Base-by-base conservation (phyloP, 2,329 filamentous ascomycete species). In the Aspergillus clavatus region DNA sequence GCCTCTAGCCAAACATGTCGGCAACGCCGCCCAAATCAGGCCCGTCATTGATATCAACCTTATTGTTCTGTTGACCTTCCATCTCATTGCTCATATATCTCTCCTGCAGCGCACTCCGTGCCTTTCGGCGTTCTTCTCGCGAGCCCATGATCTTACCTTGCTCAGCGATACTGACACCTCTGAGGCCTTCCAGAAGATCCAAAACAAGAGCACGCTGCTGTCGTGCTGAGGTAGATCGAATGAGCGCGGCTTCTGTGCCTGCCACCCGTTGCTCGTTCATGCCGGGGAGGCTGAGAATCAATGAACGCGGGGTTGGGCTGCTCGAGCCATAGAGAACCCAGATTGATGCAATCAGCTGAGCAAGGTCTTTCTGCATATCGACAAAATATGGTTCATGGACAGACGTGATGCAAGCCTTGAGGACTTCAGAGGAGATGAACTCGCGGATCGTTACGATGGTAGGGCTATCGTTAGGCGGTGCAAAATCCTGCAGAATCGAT, bases 301-400 rank as follows among this genome's bases (percentile, higher is more conserved):
- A 79, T 4, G 82, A 73, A 16, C 83, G 77, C 0, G 90, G 88
- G 0, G 86, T 93, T 5, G 75, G 61, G 6, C 85, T 90, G 24
- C 80, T 68, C 0, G 80, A 73, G 10, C 81, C 80, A 63, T 95
- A 95, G 50, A 86, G 79, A 7, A 85, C 78, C 57, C 95, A 76
- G 50, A 97, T 93, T 3, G 84, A 80, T 0, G 90, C 90, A 50
- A 98, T 95, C 28, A 97, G 76, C 18, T 83, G 80, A 0, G 89
- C 91, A 18, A 98, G 77, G 41, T 98, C 90, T 63, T 90, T 91
- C 60, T 98, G 93, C 51, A 94, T 81, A 56, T 98, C 93, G 26
- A 96, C 90, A 67, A 97, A 98, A 67, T 97, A 96, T 0, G 89
- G 84, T 55, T 98, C 93, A 68, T 97, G 87, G 40, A 98, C 81